phyloP scores from a whole-genome alignment of 2,329 filamentous ascomycete species.

The Paecilomyces fulvus region DNA sequence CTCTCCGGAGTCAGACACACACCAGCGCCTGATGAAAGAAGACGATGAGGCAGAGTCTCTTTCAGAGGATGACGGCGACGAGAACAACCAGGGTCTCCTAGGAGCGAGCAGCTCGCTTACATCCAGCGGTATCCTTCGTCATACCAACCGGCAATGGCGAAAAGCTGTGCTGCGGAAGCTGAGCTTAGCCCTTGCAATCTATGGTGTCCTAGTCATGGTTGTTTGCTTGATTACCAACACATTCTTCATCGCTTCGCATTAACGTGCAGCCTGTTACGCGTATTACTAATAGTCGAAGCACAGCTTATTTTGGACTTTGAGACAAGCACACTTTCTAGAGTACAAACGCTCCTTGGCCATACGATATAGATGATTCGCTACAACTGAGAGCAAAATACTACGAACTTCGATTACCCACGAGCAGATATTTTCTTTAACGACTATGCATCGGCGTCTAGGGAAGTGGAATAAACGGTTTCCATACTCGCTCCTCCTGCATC shows the following conservation, averaged over 20 bases:
- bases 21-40: slow-evolving; percentile 81
- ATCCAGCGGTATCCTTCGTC: slow-evolving; percentile 51
- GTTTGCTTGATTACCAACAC: slow-evolving; percentile 80
- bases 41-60: slow-evolving; percentile 63
- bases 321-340: not conserved
- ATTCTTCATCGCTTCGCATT: slow-evolving; percentile 64
- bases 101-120: slow-evolving; percentile 38
- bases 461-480: not conserved
- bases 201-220: slow-evolving; percentile 81
- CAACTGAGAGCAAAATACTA: not conserved
- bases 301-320: not conserved
- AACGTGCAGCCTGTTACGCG: slow-evolving; percentile 5
- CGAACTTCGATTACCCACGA: not conserved
- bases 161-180: slow-evolving; percentile 58
- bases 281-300: not conserved
- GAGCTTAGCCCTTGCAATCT: slow-evolving; percentile 68
- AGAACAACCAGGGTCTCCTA: slow-evolving; percentile 24
- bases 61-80: slow-evolving; percentile 25
- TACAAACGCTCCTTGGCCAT: not conserved
- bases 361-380: not conserved
- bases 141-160: slow-evolving; percentile 56
- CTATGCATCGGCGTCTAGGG: not conserved
- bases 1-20: slow-evolving; percentile 73
- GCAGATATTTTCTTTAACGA: not conserved
- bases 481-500: not conserved